These are phyloP conservation scores for Priceomyces melissophilus DNA, from an alignment of 805 yeast species.

Conservation along the genomic window DNA sequence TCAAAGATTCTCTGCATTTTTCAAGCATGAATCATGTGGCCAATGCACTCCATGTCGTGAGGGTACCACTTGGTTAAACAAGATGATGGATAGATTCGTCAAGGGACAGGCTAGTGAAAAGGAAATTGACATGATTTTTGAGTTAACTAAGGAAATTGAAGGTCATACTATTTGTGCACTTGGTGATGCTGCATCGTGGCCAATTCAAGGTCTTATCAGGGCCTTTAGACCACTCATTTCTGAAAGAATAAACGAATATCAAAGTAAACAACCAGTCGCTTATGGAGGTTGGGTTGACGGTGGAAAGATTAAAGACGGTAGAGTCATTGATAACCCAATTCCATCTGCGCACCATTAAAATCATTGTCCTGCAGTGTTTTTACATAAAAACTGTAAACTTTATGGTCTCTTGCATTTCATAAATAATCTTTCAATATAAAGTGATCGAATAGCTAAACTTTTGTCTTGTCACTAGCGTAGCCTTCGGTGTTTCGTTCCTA, in stretches of 20 bases:
- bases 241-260: conserved; percentile 67
- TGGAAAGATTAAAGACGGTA: conserved; percentile 59
- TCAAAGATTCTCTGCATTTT: conserved; percentile 79
- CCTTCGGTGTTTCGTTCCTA: no score
- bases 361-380: not conserved
- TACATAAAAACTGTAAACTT: no score
- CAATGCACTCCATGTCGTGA: conserved; percentile 95
- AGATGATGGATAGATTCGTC: conserved; percentile 79
- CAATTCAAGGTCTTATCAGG: conserved; percentile 82
- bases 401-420: conserved; percentile 4
- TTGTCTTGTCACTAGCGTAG: no score
- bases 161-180: conserved; percentile 91
- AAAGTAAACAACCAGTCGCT: conserved; percentile 41
- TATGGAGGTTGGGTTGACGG: conserved; percentile 78
- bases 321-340: conserved; percentile 57
- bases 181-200: conserved; percentile 95
- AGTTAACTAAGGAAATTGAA: conserved; percentile 81
- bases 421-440: not conserved
- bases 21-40: conserved; percentile 91
- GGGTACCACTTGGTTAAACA: conserved; percentile 83
- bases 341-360: conserved; percentile 40
- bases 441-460: no score
- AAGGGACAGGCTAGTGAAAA: conserved; percentile 75
- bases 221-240: conserved; percentile 81
- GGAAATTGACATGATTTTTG: conserved; percentile 82